phyloP scores from a whole-genome alignment of 2,329 filamentous ascomycete species.

The Stemphylium beticola region DNA sequence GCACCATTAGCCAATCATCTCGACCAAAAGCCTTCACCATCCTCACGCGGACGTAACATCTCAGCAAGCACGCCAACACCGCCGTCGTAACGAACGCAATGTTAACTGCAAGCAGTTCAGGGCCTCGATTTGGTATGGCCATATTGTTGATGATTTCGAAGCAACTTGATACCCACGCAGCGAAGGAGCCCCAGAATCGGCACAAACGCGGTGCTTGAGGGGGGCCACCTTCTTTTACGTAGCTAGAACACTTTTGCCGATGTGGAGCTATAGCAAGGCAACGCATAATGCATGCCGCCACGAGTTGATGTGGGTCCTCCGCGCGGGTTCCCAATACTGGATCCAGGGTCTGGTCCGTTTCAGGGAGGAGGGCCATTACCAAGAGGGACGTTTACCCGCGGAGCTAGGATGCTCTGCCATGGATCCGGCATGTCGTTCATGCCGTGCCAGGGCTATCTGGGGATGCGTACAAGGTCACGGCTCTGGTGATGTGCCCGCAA shows the following conservation, averaged over 20 bases:
- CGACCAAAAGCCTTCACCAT: slow-evolving; percentile 46
- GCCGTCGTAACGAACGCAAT: slow-evolving; percentile 36
- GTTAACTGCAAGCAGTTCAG: slow-evolving; percentile 40
- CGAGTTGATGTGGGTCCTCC: slow-evolving; percentile 29
- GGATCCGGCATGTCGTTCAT: slow-evolving; percentile 13
- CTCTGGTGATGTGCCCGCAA: slow-evolving; percentile 2
- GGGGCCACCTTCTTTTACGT: slow-evolving; percentile 23
- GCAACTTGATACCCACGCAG: slow-evolving; percentile 7
- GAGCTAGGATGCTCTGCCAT: slow-evolving; percentile 4
- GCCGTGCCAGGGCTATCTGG: slow-evolving; percentile 6
- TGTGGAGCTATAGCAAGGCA: slow-evolving; percentile 22
- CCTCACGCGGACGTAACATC: slow-evolving; percentile 38
- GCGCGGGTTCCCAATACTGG: slow-evolving; percentile 17
- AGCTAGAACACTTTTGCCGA: slow-evolving; percentile 5
- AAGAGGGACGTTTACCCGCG: slow-evolving; percentile 19
- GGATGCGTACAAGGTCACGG: neutral
- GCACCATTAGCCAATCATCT: slow-evolving; percentile 46
- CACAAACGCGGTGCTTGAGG: slow-evolving; percentile 4
- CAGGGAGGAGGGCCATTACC: slow-evolving; percentile 18
- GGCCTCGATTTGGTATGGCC: slow-evolving; percentile 42
- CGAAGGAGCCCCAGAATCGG: slow-evolving; percentile 12
- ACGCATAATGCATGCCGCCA: slow-evolving; percentile 21
- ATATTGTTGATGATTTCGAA: slow-evolving; percentile 22
- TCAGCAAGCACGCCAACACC: slow-evolving; percentile 31
- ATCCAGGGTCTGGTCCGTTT: slow-evolving; percentile 28